Evolutionary conservation across 352 stramenopile species (phyloP).

Genomic region (Phytophthora cryptogea): DNA sequence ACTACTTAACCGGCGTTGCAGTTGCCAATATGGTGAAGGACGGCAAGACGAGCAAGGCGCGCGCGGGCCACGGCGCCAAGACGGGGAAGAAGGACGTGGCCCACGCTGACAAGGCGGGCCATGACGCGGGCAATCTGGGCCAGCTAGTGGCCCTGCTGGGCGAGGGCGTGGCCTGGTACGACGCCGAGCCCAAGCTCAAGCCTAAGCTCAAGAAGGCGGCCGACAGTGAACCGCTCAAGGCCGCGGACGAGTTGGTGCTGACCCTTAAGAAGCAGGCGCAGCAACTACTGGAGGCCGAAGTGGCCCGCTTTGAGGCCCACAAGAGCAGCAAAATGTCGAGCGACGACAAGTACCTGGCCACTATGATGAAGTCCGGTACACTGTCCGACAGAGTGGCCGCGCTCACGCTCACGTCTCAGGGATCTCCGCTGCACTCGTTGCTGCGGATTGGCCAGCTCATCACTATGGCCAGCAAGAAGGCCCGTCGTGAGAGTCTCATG

Average conservation of each 20-base stretch:
- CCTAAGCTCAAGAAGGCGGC: constrained; percentile 28
- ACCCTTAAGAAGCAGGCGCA: constrained; percentile 67
- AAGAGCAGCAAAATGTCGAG: constrained; percentile 77
- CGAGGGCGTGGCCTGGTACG: constrained; percentile 48
- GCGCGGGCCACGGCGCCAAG: constrained; percentile 4
- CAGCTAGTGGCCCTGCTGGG: constrained; percentile 36
- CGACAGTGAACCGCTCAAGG: constrained; percentile 14
- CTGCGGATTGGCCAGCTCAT: constrained; percentile 81
- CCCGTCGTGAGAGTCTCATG: constrained; percentile 87
- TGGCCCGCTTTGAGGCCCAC: constrained; percentile 62
- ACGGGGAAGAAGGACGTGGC: background rate
- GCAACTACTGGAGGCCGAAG: constrained; percentile 58
- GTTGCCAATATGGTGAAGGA: constrained; percentile 20
- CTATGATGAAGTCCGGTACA: constrained; percentile 90
- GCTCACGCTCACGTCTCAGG: constrained; percentile 88
- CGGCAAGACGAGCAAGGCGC: constrained; percentile 11
- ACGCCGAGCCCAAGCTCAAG: constrained; percentile 36
- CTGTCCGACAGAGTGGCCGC: constrained; percentile 91
- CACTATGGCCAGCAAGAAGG: constrained; percentile 91
- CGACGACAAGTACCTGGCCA: constrained; percentile 86
- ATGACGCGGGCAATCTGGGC: constrained; percentile 23
- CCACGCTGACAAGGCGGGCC: background rate
- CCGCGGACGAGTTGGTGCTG: constrained; percentile 47
- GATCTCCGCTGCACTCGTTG: constrained; percentile 81
- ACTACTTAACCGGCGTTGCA: background rate